A percentile compares a stretch with the other conserved stretches of the same genome.
phyloP scores from a whole-genome alignment of 441 rosid genomes.

The Macaranga tanarius region DNA sequence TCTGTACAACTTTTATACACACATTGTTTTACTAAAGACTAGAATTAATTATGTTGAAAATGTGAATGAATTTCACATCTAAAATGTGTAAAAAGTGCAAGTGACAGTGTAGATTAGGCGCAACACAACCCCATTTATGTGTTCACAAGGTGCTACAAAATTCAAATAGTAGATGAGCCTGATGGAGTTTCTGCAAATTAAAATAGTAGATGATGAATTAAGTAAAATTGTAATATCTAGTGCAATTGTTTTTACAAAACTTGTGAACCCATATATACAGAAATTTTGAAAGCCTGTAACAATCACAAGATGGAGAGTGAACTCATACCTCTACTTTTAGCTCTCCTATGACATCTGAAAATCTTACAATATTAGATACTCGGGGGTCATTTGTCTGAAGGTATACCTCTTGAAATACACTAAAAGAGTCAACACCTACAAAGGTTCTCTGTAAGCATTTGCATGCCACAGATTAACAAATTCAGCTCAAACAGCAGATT shows the following conservation, averaged over 20 bases:
- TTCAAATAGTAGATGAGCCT: too few species aligned
- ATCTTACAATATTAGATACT: slow-evolving; percentile 75
- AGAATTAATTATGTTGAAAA: too few species aligned
- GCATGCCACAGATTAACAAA: background rate
- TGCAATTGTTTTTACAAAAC: background rate
- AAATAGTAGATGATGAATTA: too few species aligned
- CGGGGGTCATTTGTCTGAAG: slow-evolving; percentile 74
- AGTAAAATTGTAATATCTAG: background rate
- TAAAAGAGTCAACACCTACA: slow-evolving; percentile 81
- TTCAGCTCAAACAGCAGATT: slow-evolving; percentile 2
- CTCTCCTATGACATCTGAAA: slow-evolving; percentile 86
- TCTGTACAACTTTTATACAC: too few species aligned
- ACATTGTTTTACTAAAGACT: too few species aligned
- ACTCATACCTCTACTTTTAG: slow-evolving; percentile 84
- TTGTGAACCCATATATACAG: too few species aligned
- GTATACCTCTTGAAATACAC: slow-evolving; percentile 85
- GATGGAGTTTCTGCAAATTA: too few species aligned
- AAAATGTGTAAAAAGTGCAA: too few species aligned
- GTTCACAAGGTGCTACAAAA: too few species aligned
- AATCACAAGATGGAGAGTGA: background rate
- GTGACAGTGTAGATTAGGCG: too few species aligned
- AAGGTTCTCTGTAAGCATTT: slow-evolving; percentile 70
- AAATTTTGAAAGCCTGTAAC: background rate
- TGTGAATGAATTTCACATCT: too few species aligned
- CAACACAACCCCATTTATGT: too few species aligned